Evolutionary conservation across 805 yeast genomes (phyloP).

Genomic region (Torulaspora quercuum): DNA sequence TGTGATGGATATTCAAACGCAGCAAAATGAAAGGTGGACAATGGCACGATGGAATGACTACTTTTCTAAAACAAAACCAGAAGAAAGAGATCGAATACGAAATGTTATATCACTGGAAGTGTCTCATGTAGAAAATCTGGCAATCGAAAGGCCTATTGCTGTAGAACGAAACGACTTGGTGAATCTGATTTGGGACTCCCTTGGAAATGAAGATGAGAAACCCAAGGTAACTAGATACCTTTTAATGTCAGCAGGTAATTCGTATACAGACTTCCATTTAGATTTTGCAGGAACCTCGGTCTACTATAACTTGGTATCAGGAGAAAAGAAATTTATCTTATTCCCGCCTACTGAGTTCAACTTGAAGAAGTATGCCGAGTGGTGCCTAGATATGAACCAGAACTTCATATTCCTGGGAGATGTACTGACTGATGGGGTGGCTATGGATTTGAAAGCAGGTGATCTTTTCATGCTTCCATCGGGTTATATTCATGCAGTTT

Average conservation of each 20-base stretch:
- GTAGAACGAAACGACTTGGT: conserved; percentile 69
- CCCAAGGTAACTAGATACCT: conserved; percentile 75
- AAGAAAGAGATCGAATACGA: conserved; percentile 58
- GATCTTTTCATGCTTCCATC: conserved; percentile 82
- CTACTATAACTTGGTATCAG: conserved; percentile 77
- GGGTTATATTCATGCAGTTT: conserved; percentile 91
- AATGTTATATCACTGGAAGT: conserved; percentile 84
- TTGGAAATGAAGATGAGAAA: conserved; percentile 27
- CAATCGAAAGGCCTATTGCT: conserved; percentile 60
- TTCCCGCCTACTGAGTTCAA: conserved; percentile 72
- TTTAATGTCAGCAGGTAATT: conserved; percentile 75
- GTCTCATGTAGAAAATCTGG: conserved; percentile 50
- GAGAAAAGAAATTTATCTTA: conserved; percentile 69
- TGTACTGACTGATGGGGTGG: conserved; percentile 47
- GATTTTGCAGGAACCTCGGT: conserved; percentile 94
- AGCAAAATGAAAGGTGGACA: conserved; percentile 60
- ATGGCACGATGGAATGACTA: conserved; percentile 73
- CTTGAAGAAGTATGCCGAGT: conserved; percentile 55
- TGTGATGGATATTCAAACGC: conserved; percentile 87
- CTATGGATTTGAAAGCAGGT: conserved; percentile 54
- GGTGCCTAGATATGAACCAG: conserved; percentile 67
- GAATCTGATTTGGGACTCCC: conserved; percentile 56
- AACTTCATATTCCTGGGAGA: conserved; percentile 63
- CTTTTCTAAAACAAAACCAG: conserved; percentile 43
- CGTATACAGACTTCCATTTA: conserved; percentile 86